Evolutionary conservation across 2,329 filamentous ascomycete species (phyloP).

Genomic region (Akanthomyces uredinophilus): DNA sequence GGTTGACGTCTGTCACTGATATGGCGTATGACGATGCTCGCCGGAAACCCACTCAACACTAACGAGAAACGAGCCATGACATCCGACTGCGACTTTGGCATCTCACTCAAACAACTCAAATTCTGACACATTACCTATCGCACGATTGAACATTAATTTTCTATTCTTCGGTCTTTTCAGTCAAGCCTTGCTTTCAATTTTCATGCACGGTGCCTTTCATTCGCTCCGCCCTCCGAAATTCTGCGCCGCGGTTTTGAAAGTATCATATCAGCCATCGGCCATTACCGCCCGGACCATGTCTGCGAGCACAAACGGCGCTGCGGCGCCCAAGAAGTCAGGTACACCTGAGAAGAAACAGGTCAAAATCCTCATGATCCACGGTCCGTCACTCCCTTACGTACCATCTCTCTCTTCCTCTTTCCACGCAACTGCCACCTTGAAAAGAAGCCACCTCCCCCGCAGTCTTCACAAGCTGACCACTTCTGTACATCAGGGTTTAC

Average conservation of each 20-base stretch:
- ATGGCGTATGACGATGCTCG: conserved; percentile 5
- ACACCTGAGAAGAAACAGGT: conserved; percentile 40
- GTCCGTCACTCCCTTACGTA: conserved; percentile 31
- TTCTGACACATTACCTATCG: neutral
- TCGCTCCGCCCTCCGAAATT: neutral
- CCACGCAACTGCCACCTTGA: no score
- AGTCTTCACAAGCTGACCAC: neutral
- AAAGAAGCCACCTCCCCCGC: no score
- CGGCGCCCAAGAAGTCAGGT: neutral
- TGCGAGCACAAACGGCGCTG: neutral
- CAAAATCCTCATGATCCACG: conserved; percentile 75
- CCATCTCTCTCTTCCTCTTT: neutral
- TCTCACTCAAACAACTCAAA: neutral
- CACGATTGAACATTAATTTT: neutral
- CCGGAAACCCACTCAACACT: conserved; percentile 6
- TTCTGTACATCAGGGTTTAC: conserved; percentile 61
- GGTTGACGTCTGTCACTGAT: neutral
- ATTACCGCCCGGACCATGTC: conserved; percentile 12
- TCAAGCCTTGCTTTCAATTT: neutral
- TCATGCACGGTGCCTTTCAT: neutral
- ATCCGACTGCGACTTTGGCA: neutral
- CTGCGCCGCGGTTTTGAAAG: neutral
- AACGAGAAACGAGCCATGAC: neutral
- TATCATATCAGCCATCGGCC: neutral
- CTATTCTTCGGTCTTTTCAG: neutral